phyloP scores from a whole-genome alignment of 1,284 basidiomycete species.

The Trichosporon coremiiforme region DNA sequence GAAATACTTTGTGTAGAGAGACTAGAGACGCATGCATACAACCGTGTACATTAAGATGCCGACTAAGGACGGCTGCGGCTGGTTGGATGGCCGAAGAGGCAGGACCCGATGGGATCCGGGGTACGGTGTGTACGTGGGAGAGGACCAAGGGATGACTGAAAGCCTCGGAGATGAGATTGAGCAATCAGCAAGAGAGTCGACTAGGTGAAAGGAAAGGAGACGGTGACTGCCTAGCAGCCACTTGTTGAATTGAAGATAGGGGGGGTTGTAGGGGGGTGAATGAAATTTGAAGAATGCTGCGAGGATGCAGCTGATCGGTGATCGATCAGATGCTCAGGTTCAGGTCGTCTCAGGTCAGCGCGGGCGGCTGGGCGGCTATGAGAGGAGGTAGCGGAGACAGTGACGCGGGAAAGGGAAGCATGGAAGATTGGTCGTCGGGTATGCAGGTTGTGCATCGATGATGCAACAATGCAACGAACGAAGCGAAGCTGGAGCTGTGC shows the following conservation, averaged over 20 bases:
- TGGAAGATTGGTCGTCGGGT: neutral
- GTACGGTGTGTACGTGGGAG: too few relatives aligned
- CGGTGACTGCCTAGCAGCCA: neutral
- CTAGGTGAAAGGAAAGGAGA: neutral
- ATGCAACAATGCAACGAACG: too few relatives aligned
- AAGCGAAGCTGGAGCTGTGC: too few relatives aligned
- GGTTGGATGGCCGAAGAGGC: too few relatives aligned
- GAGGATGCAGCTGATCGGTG: too few relatives aligned
- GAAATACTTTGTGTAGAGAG: constrained; percentile 2
- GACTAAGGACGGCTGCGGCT: neutral
- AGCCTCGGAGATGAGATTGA: too few relatives aligned
- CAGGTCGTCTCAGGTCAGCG: neutral
- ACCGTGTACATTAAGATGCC: neutral
- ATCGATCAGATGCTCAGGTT: too few relatives aligned
- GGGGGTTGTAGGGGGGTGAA: neutral
- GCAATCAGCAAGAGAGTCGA: too few relatives aligned
- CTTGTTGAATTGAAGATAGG: neutral
- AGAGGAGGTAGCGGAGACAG: neutral
- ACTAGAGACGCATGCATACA: constrained; percentile 6
- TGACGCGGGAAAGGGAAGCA: neutral
- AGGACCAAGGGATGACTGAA: too few relatives aligned
- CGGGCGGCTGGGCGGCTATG: too few relatives aligned
- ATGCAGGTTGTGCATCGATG: neutral
- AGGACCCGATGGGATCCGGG: too few relatives aligned
- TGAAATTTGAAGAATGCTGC: neutral